Base-by-base conservation (phyloP, 2,329 filamentous ascomycete genomes). In the Neofusicoccum parvum region DNA sequence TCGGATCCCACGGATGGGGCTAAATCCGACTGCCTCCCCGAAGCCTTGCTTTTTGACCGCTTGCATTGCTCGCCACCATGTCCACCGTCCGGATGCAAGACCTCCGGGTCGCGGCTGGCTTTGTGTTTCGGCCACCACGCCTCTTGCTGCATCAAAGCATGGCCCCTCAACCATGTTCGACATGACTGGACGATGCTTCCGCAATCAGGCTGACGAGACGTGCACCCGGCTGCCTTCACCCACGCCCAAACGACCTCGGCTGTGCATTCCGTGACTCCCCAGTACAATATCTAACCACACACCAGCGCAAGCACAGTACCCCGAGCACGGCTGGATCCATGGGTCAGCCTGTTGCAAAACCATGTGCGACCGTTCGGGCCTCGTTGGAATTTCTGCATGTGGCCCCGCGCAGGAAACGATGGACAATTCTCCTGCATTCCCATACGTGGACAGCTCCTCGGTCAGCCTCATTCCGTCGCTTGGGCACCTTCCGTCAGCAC, bases 391-490 rank as follows among this genome's bases (percentile, higher is more conserved):
- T 48, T 60, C 43, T 60, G 56, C 43, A 60, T 60, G 43, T 60
- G 27, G 43, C 56, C 56, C 56, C 32, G 43, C 43, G 48, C 41
- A 48, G 56, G 56, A 48, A 60, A 14, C 56, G 56, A 60, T 48
- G 56, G 56, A 32, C 56, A 60, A 60, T 60, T 60, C 56, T 60
- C 56, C 56, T 60, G 27, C 56, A 60, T 60, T 60, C 56, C 56
- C 56, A 60, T 60, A 46, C 56, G 27, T 48, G 41, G 20, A 41
- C 56, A 60, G 41, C 56, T 48, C 56, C n/a, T 48, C 41, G 41
- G 43, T 48, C 56, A 60, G 56, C 56, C 56, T 60, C 56, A 60
- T 60, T 60, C 56, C 56, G 41, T 60, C 9, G 45, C 56, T 48
- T 60, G 56, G 56, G n/a, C 56, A 60, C 56, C 56, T 48, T 60